These are phyloP conservation scores for Chlorella sp. DNA, from an alignment of 139 green algal genomes.

Conservation along the genomic window DNA sequence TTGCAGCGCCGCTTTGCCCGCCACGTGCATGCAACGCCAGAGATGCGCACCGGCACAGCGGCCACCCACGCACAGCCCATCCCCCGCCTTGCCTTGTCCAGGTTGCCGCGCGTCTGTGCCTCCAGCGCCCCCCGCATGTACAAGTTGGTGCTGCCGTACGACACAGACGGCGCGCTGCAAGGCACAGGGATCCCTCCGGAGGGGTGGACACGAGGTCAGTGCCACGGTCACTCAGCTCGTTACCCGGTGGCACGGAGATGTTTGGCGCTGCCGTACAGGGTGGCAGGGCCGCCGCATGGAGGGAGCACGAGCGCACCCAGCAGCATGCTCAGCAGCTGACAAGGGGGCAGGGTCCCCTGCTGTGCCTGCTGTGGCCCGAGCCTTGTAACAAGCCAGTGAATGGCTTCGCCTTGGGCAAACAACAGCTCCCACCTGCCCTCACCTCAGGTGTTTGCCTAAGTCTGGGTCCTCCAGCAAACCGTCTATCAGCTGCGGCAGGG, in stretches of 20 bases:
- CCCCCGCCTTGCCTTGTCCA: conserved; percentile 61
- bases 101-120: conserved; percentile 85
- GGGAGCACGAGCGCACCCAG: too few species aligned
- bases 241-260: too few species aligned
- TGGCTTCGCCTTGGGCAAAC: too few species aligned
- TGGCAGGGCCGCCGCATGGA: too few species aligned
- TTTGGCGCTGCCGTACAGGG: too few species aligned
- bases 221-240: neutral
- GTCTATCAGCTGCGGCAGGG: conserved; percentile 82
- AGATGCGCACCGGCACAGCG: neutral
- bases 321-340: neutral
- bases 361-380: too few species aligned
- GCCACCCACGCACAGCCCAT: too few species aligned
- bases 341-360: too few species aligned
- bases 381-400: too few species aligned
- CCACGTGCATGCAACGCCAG: too few species aligned
- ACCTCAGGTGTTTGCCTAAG: conserved; percentile 69
- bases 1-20: too few species aligned
- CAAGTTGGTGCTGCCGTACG: conserved; percentile 78
- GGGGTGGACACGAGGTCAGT: neutral
- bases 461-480: conserved; percentile 64
- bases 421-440: neutral
- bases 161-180: conserved; percentile 75
- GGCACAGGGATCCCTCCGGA: too few species aligned
- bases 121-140: conserved; percentile 94